These are phyloP conservation scores for Reticulascus tulasneorum DNA, from an alignment of 2,329 filamentous ascomycete species.

Conservation along the genomic window DNA sequence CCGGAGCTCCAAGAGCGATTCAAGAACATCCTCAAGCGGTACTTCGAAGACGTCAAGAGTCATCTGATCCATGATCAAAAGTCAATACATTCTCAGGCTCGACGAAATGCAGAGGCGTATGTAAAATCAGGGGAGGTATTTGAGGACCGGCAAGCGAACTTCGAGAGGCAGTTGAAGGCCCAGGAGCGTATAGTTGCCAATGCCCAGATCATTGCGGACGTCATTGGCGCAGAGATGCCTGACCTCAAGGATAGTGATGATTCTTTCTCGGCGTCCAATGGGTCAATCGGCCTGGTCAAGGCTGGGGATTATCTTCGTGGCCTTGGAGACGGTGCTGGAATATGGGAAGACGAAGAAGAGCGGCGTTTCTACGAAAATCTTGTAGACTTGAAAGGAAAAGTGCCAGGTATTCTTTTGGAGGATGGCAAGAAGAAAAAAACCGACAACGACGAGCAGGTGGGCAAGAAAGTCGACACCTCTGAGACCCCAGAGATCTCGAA, in stretches of 20 bases:
- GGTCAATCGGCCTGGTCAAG: slow-evolving; percentile 89
- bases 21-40: slow-evolving; percentile 76
- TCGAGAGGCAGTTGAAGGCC: slow-evolving; percentile 87
- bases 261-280: slow-evolving; percentile 59
- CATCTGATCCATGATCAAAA: slow-evolving; percentile 92
- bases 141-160: slow-evolving; percentile 92
- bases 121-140: slow-evolving; percentile 98
- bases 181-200: slow-evolving; percentile 89
- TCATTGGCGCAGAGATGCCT: slow-evolving; percentile 87
- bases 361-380: slow-evolving; percentile 97
- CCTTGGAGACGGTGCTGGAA: slow-evolving; percentile 84
- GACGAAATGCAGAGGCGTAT: slow-evolving; percentile 95
- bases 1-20: slow-evolving; percentile 81
- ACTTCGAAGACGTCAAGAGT: slow-evolving; percentile 88
- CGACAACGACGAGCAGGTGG: slow-evolving; percentile 76
- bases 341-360: slow-evolving; percentile 99
- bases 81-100: slow-evolving; percentile 77
- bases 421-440: slow-evolving; percentile 91
- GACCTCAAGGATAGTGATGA: slow-evolving; percentile 82
- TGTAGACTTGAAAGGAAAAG: slow-evolving; percentile 91
- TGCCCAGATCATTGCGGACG: slow-evolving; percentile 86
- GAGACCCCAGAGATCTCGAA: slow-evolving; percentile 50
- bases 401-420: slow-evolving; percentile 88
- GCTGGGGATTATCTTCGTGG: slow-evolving; percentile 89
- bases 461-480: slow-evolving; percentile 63